Conservation (phyloP, 75 land plant species). For the Selaginella moellendorffii region DNA sequence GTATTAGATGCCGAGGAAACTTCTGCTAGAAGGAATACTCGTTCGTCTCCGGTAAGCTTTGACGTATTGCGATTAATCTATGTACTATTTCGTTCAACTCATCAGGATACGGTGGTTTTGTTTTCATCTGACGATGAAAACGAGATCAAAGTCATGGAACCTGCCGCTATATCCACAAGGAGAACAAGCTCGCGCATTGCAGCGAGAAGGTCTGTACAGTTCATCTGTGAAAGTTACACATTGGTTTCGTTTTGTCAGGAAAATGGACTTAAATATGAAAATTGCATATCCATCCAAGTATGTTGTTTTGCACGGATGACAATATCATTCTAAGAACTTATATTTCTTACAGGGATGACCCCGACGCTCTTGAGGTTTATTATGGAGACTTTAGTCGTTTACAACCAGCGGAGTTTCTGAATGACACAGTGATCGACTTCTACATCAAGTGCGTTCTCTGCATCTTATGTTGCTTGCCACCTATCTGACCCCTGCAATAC, state of each 20-base stretch:
- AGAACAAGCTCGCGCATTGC: not conserved
- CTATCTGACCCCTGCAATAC: not conserved
- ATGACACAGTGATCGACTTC: slow-evolving; percentile 32
- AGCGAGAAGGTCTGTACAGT: not conserved
- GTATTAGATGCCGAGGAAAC: too few relatives aligned
- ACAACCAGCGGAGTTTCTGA: slow-evolving; percentile 24
- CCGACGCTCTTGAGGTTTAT: slow-evolving; percentile 29
- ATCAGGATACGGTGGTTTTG: not conserved
- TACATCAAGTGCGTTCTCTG: slow-evolving; percentile 26
- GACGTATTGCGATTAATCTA: too few relatives aligned
- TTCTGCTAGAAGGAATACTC: too few relatives aligned
- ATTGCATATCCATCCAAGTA: slow-evolving; percentile 22
- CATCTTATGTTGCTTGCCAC: not conserved
- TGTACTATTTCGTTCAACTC: too few relatives aligned
- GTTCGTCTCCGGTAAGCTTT: too few relatives aligned
- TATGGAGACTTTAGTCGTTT: slow-evolving; percentile 21
- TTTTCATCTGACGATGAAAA: not conserved
- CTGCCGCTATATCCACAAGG: not conserved
- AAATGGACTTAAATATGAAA: slow-evolving; percentile 9
- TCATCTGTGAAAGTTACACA: not conserved
- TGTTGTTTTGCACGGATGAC: not conserved
- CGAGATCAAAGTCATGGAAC: not conserved
- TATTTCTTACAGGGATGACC: slow-evolving; percentile 21
- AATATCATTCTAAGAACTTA: not conserved
- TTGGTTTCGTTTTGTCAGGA: slow-evolving; percentile 8